phyloP scores from a whole-genome alignment of 257 asterid genomes.

The Jacaranda mimosifolia region DNA sequence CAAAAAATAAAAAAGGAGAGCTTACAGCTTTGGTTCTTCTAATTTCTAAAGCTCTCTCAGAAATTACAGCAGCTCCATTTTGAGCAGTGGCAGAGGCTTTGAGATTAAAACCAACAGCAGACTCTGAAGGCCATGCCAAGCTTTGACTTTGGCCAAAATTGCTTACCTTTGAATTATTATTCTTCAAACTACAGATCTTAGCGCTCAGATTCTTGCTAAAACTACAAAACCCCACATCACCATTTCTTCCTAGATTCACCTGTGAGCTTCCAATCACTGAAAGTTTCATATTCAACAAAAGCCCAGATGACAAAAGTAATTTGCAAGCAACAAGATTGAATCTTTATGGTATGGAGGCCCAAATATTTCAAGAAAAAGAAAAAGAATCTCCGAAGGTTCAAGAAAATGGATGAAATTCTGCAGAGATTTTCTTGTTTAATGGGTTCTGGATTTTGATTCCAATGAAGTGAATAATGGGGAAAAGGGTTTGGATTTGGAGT shows the following conservation, averaged over 20 bases:
- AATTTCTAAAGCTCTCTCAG: conserved; percentile 31
- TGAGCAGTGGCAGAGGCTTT: conserved; percentile 40
- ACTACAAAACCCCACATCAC: conserved; percentile 47
- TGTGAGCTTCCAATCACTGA: conserved; percentile 59
- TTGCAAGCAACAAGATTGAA: conserved; percentile 17
- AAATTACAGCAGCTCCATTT: conserved; percentile 37
- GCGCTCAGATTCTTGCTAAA: conserved; percentile 47
- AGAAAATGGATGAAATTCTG: conserved; percentile 18
- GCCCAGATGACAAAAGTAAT: neutral
- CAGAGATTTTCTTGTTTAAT: neutral
- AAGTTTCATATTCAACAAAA: conserved; percentile 48
- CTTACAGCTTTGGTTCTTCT: conserved; percentile 41
- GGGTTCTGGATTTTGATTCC: neutral
- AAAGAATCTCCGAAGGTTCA: neutral
- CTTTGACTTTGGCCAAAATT: conserved; percentile 36
- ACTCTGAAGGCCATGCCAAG: conserved; percentile 37
- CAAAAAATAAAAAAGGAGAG: neutral
- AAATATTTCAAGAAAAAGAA: neutral
- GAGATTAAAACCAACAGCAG: conserved; percentile 34
- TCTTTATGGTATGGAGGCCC: neutral
- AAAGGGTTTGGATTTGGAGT: neutral
- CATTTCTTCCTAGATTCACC: conserved; percentile 42
- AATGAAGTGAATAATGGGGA: neutral
- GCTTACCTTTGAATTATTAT: conserved; percentile 20
- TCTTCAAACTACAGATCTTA: conserved; percentile 35